Base-by-base conservation (phyloP, 345 rosid species). In the Boechera divaricarpa region DNA sequence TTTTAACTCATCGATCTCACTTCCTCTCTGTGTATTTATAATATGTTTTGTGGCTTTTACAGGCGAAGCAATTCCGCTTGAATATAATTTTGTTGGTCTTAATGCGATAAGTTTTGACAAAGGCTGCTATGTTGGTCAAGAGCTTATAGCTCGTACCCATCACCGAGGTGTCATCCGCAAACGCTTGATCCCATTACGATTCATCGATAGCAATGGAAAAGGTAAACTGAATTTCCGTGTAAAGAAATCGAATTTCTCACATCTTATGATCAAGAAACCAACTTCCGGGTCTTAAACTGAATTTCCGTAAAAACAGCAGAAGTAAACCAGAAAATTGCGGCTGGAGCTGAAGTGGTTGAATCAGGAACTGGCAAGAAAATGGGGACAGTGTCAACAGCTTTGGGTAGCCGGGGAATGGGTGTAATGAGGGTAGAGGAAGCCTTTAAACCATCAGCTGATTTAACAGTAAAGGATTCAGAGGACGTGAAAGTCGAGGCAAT, bases 121-220 rank as follows among this genome's bases (percentile, higher is more conserved):
- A 84, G 98, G 99, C 29, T 95, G 99, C 77, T 92, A 90, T 33
- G 94, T 92, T 21, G 98, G 99, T 47, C 98, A 95, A 83, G 99
- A 95, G 83, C 88, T 95, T 52, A 83, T 95, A 55, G 96, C 99
- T 48, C 94, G 98, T 56, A 95, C 98, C 0, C 98, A 92, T 61
- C 97, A 91, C 52, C 75, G 96, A 52, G 97, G 98, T 24, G 91
- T 91, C 26, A 87, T 93, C 69, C 89, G 94, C 26, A 95, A 93
- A 74, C 94, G 97, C 2, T 68, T 92, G 78, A 81, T 93, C 73
- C 97, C 98, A 32, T 71, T 95, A 53, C 83, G 67, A 59, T 92
- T 95, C 82, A 51, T 85, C 10, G 86, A 84, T 77, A 58, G 75
- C 24, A 76, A 35, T 15, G 97, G 90, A 52, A 80, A 85, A 74